Conservation (phyloP, 2,329 filamentous ascomycete genomes). For the Talaromyces sp. region DNA sequence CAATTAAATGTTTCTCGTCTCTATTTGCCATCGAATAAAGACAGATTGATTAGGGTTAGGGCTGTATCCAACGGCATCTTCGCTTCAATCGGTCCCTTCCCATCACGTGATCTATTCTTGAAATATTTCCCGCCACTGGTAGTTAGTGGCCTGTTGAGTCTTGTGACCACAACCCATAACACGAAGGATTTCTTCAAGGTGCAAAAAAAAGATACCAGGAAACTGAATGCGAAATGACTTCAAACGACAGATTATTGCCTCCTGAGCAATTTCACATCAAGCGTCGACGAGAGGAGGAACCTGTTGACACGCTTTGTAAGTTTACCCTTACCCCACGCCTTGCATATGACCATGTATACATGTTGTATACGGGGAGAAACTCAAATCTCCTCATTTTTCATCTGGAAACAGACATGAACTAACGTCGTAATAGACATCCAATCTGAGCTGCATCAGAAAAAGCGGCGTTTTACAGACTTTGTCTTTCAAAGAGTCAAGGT, state of each 20-base stretch:
- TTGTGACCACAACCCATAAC: neutral
- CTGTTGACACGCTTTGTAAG: constrained; percentile 55
- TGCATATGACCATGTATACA: constrained; percentile 7
- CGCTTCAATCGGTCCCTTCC: neutral
- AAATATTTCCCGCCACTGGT: constrained; percentile 4
- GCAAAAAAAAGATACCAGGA: neutral
- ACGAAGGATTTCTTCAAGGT: neutral
- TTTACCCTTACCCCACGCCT: constrained; percentile 8
- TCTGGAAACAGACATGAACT: neutral
- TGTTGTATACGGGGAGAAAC: neutral
- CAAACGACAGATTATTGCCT: constrained; percentile 35
- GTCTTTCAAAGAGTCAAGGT: constrained; percentile 46
- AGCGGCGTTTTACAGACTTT: constrained; percentile 50
- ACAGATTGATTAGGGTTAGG: neutral
- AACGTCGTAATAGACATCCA: constrained; percentile 42
- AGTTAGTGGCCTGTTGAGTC: neutral
- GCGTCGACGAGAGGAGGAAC: constrained; percentile 56
- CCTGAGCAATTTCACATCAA: constrained; percentile 56
- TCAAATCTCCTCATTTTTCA: neutral
- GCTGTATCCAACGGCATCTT: neutral
- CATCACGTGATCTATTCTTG: neutral
- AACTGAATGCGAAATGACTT: neutral
- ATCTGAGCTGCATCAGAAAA: constrained; percentile 45
- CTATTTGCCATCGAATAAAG: neutral
- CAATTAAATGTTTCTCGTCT: neutral